These are phyloP conservation scores for Suhomyces bolitotheri DNA, from an alignment of 1,139 yeast species.

Conservation along the genomic window DNA sequence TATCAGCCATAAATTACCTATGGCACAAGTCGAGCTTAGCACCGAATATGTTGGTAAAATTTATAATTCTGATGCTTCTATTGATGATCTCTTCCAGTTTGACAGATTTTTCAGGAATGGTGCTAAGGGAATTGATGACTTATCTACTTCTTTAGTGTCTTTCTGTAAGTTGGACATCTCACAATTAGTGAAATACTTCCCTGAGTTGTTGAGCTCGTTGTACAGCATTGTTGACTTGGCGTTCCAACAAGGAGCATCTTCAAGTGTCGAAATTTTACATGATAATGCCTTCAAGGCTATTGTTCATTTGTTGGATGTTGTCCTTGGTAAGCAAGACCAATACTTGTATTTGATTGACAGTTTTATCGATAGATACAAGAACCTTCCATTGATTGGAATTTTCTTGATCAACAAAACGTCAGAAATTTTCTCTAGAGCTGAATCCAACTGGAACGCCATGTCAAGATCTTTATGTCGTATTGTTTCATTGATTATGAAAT, in stretches of 20 bases:
- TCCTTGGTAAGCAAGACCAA: conserved; percentile 68
- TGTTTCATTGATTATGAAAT: conserved; percentile 50
- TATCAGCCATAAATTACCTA: conserved; percentile 34
- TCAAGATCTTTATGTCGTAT: conserved; percentile 67
- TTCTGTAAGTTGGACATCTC: conserved; percentile 47
- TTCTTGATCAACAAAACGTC: conserved; percentile 49
- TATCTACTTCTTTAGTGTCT: conserved; percentile 40
- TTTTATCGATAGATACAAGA: conserved; percentile 36
- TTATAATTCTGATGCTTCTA: conserved; percentile 60
- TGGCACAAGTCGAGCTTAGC: conserved; percentile 57
- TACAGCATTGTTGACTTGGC: conserved; percentile 41
- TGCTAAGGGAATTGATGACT: conserved; percentile 46
- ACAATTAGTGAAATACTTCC: conserved; percentile 55
- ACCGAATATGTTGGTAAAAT: conserved; percentile 72
- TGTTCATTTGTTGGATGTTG: conserved; percentile 59
- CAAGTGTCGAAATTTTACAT: conserved; percentile 36
- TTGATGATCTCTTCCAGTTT: conserved; percentile 60
- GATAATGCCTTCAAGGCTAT: conserved; percentile 54
- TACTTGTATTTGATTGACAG: conserved; percentile 56
- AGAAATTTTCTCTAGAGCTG: conserved; percentile 50
- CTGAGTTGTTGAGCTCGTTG: conserved; percentile 49
- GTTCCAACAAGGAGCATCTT: conserved; percentile 23
- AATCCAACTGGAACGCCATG: conserved; percentile 58
- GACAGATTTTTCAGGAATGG: conserved; percentile 46
- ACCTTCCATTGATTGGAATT: conserved; percentile 53